phyloP scores from a whole-genome alignment of 2,329 filamentous ascomycete species.

The Xylaria arbuscula region DNA sequence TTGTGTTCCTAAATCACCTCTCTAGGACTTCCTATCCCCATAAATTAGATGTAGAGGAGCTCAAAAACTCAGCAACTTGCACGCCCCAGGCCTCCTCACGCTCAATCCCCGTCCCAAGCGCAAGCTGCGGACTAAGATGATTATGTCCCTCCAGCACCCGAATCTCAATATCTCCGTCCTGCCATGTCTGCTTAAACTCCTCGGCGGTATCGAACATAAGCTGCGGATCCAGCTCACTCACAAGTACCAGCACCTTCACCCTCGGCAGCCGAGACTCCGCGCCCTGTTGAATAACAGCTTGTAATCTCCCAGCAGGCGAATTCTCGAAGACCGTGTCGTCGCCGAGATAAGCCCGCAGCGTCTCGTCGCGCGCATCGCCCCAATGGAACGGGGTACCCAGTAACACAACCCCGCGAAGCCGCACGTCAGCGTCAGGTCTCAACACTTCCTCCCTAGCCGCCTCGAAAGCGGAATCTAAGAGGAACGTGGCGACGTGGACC shows the following conservation, averaged over 20 bases:
- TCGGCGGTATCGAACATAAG: conserved; percentile 41
- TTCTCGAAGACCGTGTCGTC: conserved; percentile 41
- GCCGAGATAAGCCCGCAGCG: conserved; percentile 43
- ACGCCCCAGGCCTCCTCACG: conserved; percentile 49
- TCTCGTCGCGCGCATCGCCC: conserved; percentile 39
- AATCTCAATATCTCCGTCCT: conserved; percentile 33
- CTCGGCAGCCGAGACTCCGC: conserved; percentile 33
- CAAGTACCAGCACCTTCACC: conserved; percentile 41
- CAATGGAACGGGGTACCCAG: conserved; percentile 48
- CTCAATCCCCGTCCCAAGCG: conserved; percentile 46
- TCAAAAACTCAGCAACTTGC: conserved; percentile 44
- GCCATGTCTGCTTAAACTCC: conserved; percentile 44
- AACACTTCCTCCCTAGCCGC: conserved; percentile 35
- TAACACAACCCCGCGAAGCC: conserved; percentile 41
- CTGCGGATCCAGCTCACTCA: conserved; percentile 47
- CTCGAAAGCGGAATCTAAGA: conserved; percentile 47
- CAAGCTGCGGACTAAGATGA: conserved; percentile 47
- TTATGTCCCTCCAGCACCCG: conserved; percentile 47
- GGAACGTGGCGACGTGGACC: conserved; percentile 53
- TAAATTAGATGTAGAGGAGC: conserved; percentile 32
- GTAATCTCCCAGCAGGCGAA: conserved; percentile 40
- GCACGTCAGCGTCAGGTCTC: conserved; percentile 31
- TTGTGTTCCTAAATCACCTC: not conserved
- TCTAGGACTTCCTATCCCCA: not conserved
- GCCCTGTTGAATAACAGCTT: conserved; percentile 37